Conservation (phyloP, 2,329 filamentous ascomycete species). For the Sporothrix variecibatus region DNA sequence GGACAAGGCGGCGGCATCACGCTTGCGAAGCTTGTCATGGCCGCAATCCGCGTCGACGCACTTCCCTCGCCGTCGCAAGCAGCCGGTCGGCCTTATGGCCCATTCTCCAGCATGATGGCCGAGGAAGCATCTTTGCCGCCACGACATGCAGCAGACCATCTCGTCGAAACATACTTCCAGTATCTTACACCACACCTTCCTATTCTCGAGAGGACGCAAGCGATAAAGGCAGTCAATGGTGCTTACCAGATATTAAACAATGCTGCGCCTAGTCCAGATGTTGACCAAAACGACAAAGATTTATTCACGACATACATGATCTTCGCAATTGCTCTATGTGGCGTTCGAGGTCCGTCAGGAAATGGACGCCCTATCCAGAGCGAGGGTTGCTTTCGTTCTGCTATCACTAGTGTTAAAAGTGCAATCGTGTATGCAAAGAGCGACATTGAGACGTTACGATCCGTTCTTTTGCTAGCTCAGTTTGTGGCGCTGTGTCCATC, state of each 20-base stretch:
- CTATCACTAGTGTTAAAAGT: background rate
- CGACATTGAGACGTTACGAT: background rate
- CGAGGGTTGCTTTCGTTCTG: background rate
- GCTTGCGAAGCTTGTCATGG: slow-evolving; percentile 1
- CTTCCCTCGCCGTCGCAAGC: background rate
- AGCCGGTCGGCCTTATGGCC: background rate
- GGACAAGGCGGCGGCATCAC: slow-evolving; percentile 11
- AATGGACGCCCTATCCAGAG: background rate
- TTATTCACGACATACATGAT: slow-evolving; percentile 3
- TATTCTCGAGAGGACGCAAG: background rate
- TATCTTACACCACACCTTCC: background rate
- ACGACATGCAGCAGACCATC: background rate
- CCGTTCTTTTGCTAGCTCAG: background rate
- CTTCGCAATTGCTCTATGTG: background rate
- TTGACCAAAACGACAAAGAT: background rate
- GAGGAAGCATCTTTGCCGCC: background rate
- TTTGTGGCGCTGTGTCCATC: slow-evolving; percentile 1
- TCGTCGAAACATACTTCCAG: slow-evolving; percentile 1
- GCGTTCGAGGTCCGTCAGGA: background rate
- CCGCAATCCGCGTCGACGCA: slow-evolving; percentile 4
- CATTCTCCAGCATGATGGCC: slow-evolving; percentile 5
- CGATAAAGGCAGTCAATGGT: background rate
- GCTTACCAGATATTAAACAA: background rate
- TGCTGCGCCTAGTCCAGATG: background rate
- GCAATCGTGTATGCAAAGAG: background rate